phyloP scores from a whole-genome alignment of 2,329 filamentous ascomycete genomes.

The Sporothrix schenckii region DNA sequence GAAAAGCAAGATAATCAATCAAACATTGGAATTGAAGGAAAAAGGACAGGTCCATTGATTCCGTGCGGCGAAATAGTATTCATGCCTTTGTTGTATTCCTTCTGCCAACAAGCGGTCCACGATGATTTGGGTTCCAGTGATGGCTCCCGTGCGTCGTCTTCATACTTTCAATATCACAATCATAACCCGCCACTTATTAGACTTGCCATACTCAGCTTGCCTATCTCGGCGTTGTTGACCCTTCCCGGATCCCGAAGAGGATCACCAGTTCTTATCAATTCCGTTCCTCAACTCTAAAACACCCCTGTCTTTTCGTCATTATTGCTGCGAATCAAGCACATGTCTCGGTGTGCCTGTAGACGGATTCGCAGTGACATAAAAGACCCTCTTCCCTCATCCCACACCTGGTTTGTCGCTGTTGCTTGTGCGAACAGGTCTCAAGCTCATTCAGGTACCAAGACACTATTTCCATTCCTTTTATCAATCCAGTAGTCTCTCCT shows the following conservation, averaged over 20 bases:
- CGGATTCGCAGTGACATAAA: neutral
- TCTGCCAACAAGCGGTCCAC: neutral
- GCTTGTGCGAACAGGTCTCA: neutral
- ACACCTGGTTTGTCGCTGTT: neutral
- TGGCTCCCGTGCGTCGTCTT: neutral
- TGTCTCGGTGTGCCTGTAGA: neutral
- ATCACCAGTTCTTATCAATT: conserved; percentile 10
- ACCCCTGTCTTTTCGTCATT: neutral
- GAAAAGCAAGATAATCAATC: neutral
- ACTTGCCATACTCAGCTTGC: neutral
- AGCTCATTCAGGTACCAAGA: neutral
- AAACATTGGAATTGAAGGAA: neutral
- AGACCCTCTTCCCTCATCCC: neutral
- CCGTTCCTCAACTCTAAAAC: neutral
- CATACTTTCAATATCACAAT: neutral
- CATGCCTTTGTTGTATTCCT: conserved; percentile 9
- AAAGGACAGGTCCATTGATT: neutral
- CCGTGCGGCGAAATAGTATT: neutral
- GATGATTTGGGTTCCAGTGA: neutral
- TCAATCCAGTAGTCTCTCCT: conserved; percentile 11
- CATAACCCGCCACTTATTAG: neutral
- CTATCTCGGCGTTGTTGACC: neutral
- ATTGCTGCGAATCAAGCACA: neutral
- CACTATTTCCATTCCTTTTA: neutral
- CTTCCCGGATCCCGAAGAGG: conserved; percentile 8